These are phyloP conservation scores for Rhynchospora breviuscula DNA, from an alignment of 176 grass and related monocot species.

Conservation along the genomic window DNA sequence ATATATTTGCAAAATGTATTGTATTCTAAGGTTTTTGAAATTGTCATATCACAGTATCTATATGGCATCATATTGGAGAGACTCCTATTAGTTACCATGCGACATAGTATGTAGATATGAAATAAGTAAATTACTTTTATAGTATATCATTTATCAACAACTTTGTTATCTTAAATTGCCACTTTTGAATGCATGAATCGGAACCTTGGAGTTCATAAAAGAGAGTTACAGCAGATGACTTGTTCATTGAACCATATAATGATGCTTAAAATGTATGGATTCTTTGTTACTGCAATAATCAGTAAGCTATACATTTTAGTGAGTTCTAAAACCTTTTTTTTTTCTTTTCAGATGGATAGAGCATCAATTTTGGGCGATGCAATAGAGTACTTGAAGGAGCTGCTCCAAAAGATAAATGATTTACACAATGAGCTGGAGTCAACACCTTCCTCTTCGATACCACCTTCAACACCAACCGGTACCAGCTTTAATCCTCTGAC, in stretches of 20 bases:
- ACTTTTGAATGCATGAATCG: neutral
- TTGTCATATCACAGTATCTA: neutral
- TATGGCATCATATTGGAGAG: neutral
- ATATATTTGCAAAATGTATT: neutral
- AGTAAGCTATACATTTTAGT: neutral
- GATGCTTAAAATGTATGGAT: neutral
- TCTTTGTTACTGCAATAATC: neutral
- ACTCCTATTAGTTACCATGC: neutral
- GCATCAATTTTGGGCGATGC: conserved; percentile 93
- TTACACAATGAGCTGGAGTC: conserved; percentile 91
- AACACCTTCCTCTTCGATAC: conserved; percentile 47
- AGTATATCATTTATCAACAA: neutral
- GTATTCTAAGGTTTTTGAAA: neutral
- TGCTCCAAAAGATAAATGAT: conserved; percentile 86
- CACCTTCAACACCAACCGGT: conserved; percentile 55
- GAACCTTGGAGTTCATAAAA: neutral
- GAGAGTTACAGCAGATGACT: neutral
- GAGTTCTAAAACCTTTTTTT: neutral
- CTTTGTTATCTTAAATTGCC: neutral
- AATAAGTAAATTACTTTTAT: neutral
- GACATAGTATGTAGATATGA: neutral
- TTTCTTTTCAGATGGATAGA: conserved; percentile 76
- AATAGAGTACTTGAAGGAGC: conserved; percentile 94
- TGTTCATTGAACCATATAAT: neutral
- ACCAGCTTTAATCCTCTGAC: conserved; percentile 88